Conservation (phyloP, 768 basidiomycete genomes). For the Trametes cingulata region DNA sequence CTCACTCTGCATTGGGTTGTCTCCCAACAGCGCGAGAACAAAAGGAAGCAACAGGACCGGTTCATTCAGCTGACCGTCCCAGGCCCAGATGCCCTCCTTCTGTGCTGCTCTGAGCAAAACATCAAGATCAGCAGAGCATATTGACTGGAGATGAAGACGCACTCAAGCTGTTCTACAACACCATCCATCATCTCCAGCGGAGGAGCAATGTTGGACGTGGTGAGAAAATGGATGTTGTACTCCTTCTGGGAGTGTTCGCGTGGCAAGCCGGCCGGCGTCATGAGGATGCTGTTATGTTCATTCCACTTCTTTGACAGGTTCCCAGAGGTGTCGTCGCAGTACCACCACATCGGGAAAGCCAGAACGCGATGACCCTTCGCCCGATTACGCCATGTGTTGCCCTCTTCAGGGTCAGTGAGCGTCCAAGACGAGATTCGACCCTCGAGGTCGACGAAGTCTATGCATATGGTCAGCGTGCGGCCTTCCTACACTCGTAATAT, state of each 20-base stretch:
- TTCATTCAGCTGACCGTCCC: conserved; percentile 30
- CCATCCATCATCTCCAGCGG: conserved; percentile 41
- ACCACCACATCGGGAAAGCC: conserved; percentile 40
- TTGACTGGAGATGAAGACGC: not conserved
- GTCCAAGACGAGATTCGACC: not conserved
- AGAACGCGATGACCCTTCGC: conserved; percentile 27
- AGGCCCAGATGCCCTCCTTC: conserved; percentile 39
- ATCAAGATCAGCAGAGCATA: not conserved
- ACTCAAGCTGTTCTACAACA: not conserved
- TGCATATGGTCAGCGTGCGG: no score
- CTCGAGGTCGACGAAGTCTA: no score
- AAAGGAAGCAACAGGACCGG: conserved; percentile 17
- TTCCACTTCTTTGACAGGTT: conserved; percentile 51
- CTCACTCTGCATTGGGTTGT: conserved; percentile 50
- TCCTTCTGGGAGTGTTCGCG: conserved; percentile 29
- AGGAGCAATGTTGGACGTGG: conserved; percentile 41
- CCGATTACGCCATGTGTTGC: conserved; percentile 3
- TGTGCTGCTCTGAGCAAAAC: conserved; percentile 26
- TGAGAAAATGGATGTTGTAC: conserved; percentile 41
- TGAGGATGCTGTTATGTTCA: conserved; percentile 41
- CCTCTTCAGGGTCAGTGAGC: not conserved
- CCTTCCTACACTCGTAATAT: no score
- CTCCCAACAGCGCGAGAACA: conserved; percentile 33
- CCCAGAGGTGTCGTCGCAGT: conserved; percentile 47
- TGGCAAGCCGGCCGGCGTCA: conserved; percentile 39